Conservation (phyloP, 2,329 filamentous ascomycete species). For the Chrysoporthe puriensis region DNA sequence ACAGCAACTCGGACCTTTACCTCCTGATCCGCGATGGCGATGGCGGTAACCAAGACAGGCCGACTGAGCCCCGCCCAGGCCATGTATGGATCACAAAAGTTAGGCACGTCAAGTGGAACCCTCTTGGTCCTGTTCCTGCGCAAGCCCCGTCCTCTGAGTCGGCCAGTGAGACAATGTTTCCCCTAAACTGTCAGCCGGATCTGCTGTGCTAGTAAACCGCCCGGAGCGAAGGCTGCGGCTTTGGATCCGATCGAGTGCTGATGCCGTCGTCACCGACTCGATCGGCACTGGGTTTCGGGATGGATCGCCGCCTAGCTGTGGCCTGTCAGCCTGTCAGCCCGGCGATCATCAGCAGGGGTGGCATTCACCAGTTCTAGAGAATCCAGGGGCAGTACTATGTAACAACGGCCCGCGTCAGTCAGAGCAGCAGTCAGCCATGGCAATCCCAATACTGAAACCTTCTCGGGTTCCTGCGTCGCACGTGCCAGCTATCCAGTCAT, state of each 20-base stretch:
- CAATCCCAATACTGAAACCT: not conserved
- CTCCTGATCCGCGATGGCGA: no score
- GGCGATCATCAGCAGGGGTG: not conserved
- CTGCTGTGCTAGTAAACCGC: not conserved
- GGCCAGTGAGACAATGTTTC: not conserved
- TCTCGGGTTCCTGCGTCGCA: not conserved
- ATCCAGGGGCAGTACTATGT: not conserved
- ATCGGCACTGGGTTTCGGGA: not conserved
- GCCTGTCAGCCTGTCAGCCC: not conserved
- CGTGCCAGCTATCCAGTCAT: not conserved
- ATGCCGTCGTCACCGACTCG: slow-evolving; percentile 1
- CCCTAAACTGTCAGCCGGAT: not conserved
- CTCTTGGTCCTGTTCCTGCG: not conserved
- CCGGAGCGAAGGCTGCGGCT: slow-evolving; percentile 1
- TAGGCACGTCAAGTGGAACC: not conserved
- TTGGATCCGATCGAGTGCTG: not conserved
- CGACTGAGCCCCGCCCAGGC: not conserved
- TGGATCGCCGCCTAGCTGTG: not conserved
- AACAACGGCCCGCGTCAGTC: no score
- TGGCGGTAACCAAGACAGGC: not conserved
- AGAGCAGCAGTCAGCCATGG: no score
- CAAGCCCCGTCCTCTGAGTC: not conserved
- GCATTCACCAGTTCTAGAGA: not conserved
- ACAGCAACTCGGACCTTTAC: no score
- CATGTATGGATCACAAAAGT: not conserved